Evolutionary conservation across 495 filamentous ascomycete genomes (phyloP), one percentile per base, ranked within the genome.

Genomic region (Hypoxylon fuscum): DNA sequence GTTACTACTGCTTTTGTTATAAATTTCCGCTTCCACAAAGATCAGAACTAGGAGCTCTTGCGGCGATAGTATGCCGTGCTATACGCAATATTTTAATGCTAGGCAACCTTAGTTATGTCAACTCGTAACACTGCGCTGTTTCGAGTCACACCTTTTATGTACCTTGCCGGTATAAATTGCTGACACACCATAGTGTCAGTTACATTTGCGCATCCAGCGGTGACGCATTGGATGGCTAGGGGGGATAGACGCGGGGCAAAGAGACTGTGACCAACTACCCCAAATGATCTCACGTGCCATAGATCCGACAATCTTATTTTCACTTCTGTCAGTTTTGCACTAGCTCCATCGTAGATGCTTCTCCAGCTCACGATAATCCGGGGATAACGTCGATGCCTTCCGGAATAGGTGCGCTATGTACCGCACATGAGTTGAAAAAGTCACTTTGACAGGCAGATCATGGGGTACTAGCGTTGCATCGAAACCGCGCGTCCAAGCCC

Each of bases 391-490:
- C 43, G 29, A 67, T 55, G 31, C 25, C 32, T 59, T 57, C 58
- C 58, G 31, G 46, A 54, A 62, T 48, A 58, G 53, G 64, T 22
- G 38, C 23, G 22, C 41, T 49, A 53, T 20, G 22, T 52, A 37
- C 43, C 64, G 53, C 64, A 62, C 64, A 62, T 62, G 64, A 62
- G 57, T 22, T 54, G 53, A 51, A 58, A 45, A 66, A 43, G 48
- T 8, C 40, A 47, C 23, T 49, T 11, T 44, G 27, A 34, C 18
- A 52, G 29, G 38, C 40, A 37, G 40, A 67, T 67, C 64, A 67
- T 62, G 64, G 58, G 64, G 54, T 67, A 58, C 23, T 31, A 62
- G 47, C 17, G 57, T 67, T 49, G 29, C 52, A 62, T 67, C 43
- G 53, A 41, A 35, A 46, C 51, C 58, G 42, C 64, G 52, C 52